These are phyloP conservation scores for Xylariaceae sp. DNA, from an alignment of 2,329 filamentous ascomycete genomes.

Conservation along the genomic window DNA sequence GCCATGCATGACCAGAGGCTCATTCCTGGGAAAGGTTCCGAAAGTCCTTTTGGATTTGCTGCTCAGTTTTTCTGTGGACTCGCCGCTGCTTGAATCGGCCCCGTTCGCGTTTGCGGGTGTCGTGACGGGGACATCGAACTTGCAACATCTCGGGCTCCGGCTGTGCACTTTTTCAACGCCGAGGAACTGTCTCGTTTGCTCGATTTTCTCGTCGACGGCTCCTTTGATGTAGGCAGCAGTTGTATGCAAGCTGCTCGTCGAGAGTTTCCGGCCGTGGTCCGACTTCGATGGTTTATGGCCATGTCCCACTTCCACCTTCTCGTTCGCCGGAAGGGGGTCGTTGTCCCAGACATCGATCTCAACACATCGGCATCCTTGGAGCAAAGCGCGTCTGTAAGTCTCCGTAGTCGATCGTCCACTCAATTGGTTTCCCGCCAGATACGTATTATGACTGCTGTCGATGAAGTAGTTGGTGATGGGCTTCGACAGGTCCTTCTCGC, in stretches of 20 bases:
- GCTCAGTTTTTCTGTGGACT: conserved; percentile 16
- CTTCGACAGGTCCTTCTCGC: conserved; percentile 53
- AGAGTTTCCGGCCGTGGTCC: conserved; percentile 44
- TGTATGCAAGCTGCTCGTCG: conserved; percentile 43
- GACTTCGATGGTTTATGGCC: conserved; percentile 35
- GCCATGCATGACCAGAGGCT: conserved; percentile 77
- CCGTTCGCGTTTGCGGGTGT: conserved; percentile 18
- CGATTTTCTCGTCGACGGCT: conserved; percentile 33
- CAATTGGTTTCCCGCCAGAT: conserved; percentile 80
- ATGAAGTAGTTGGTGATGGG: conserved; percentile 89
- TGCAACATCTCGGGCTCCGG: conserved; percentile 28
- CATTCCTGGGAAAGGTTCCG: conserved; percentile 40
- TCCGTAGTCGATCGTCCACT: conserved; percentile 71
- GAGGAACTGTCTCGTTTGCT: conserved; percentile 30
- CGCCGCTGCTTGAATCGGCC: conserved; percentile 12
- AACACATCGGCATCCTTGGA: conserved; percentile 77
- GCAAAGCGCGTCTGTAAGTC: conserved; percentile 67
- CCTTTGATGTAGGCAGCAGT: conserved; percentile 39
- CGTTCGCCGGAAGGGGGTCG: conserved; percentile 35
- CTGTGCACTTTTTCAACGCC: conserved; percentile 30
- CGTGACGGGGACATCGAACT: conserved; percentile 18
- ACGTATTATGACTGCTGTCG: conserved; percentile 92
- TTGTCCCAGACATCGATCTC: conserved; percentile 96
- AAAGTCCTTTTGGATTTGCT: conserved; percentile 25
- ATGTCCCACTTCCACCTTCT: conserved; percentile 30